Conservation (phyloP, 2,329 filamentous ascomycete species). For the Colletotrichum australisinense region DNA sequence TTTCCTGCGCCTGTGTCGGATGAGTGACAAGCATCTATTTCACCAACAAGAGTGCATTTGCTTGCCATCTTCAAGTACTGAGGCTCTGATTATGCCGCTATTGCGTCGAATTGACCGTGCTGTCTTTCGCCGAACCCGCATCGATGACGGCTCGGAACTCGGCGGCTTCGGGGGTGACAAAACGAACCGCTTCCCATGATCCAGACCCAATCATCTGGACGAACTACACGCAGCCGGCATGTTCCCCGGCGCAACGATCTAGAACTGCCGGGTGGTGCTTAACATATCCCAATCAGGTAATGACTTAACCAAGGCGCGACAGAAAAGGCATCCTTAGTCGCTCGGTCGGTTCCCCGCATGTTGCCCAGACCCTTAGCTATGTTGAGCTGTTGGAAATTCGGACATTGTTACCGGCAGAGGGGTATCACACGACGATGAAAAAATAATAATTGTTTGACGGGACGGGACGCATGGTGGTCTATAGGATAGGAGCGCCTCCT, state of each 20-base stretch:
- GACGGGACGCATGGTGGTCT: background rate
- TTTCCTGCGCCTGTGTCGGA: too few relatives aligned
- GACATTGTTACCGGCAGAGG: background rate
- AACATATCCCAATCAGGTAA: background rate
- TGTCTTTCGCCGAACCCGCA: background rate
- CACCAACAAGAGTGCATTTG: too few relatives aligned
- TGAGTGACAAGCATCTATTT: too few relatives aligned
- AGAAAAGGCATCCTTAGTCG: conserved; percentile 13
- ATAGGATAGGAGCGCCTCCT: background rate
- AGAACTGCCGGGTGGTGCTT: conserved; percentile 2
- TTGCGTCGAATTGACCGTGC: too few relatives aligned
- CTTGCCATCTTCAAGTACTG: background rate
- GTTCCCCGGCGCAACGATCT: background rate
- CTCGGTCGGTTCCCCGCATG: conserved; percentile 23
- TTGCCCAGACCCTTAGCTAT: background rate
- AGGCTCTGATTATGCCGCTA: background rate
- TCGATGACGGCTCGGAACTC: background rate
- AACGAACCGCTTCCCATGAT: background rate
- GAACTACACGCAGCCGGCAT: background rate
- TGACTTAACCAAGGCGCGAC: background rate
- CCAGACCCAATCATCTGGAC: background rate
- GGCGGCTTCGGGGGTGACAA: background rate
- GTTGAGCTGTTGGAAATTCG: background rate
- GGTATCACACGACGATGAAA: conserved; percentile 7
- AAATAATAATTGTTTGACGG: background rate